Evolutionary conservation across 2,329 filamentous ascomycete species (phyloP).

Genomic region (Ceratocystis variospora): DNA sequence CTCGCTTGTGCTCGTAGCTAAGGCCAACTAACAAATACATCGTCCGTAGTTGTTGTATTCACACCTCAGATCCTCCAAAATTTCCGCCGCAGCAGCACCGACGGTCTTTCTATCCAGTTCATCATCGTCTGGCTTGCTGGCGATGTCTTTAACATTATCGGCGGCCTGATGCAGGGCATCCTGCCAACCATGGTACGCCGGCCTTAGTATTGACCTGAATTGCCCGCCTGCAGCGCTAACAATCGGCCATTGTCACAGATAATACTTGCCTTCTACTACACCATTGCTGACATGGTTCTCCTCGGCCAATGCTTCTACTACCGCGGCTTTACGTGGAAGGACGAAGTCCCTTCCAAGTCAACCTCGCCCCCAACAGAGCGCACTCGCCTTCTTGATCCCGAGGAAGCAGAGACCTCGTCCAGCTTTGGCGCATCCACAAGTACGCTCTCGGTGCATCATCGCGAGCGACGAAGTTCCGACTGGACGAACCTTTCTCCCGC

Average conservation of each 20-base stretch:
- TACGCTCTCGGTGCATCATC: conserved; percentile 25
- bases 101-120: conserved; percentile 82
- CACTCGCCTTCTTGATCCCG: conserved; percentile 35
- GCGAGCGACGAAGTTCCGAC: conserved; percentile 38
- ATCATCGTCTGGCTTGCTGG: conserved; percentile 84
- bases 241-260: conserved; percentile 34
- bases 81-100: conserved; percentile 69
- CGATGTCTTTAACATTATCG: conserved; percentile 93
- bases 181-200: conserved; percentile 68
- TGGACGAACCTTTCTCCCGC: conserved; percentile 63
- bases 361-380: conserved; percentile 33
- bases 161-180: conserved; percentile 81
- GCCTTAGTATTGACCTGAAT: background rate
- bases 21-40: background rate
- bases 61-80: conserved; percentile 95
- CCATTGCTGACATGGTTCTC: conserved; percentile 77
- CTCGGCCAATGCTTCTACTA: conserved; percentile 92
- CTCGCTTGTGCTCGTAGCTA: background rate
- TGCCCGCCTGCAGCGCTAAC: background rate
- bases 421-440: conserved; percentile 21
- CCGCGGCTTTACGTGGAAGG: conserved; percentile 59
- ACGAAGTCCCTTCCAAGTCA: conserved; percentile 31
- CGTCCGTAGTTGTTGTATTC: conserved; percentile 64
- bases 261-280: conserved; percentile 89
- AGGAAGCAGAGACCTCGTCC: background rate